These are phyloP conservation scores for Aspergillus neoniger DNA, from an alignment of 2,329 filamentous ascomycete species.

Conservation along the genomic window DNA sequence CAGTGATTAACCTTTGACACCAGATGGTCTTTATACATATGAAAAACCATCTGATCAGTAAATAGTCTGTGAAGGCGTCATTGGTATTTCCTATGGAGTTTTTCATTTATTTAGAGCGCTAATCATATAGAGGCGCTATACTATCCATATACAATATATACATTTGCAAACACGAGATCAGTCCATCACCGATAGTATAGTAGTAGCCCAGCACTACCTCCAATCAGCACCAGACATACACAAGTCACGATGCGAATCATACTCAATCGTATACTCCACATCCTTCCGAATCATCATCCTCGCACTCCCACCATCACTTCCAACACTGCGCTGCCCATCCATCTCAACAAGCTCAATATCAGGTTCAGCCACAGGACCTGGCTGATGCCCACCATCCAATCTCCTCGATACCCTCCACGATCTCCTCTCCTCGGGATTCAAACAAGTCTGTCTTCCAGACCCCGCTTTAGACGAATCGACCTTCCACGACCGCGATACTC, in stretches of 20 bases:
- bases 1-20: neutral
- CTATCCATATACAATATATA: neutral
- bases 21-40: neutral
- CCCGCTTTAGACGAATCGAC: conserved; percentile 19
- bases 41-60: neutral
- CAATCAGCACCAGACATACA: conserved; percentile 10
- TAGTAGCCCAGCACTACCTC: neutral
- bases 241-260: conserved; percentile 14
- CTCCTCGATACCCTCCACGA: neutral
- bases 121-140: neutral
- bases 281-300: conserved; percentile 40
- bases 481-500: conserved; percentile 22
- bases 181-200: neutral
- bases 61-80: neutral
- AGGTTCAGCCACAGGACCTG: neutral
- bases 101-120: too few relatives aligned
- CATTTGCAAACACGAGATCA: neutral
- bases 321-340: conserved; percentile 5
- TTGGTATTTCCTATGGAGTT: neutral
- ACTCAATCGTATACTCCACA: conserved; percentile 33
- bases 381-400: conserved; percentile 4
- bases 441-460: conserved; percentile 1
- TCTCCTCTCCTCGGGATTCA: neutral
- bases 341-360: conserved; percentile 19
- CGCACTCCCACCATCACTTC: conserved; percentile 17